phyloP scores from a whole-genome alignment of 148 eudicot genomes.

The Talinum fruticosum region DNA sequence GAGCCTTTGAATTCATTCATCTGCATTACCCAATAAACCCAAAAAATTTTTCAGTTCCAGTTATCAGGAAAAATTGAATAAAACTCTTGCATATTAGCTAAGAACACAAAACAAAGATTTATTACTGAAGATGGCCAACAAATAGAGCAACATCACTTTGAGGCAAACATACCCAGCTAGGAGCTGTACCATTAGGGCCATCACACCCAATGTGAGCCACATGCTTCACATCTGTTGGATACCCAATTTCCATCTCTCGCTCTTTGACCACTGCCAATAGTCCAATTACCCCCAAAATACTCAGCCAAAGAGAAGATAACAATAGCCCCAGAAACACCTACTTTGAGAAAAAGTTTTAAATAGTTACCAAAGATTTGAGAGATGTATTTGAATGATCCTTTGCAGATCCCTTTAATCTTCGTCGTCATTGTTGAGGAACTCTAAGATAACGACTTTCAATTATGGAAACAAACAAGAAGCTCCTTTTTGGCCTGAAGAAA shows the following conservation, averaged over 20 bases:
- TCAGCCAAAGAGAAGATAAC: conserved; percentile 3
- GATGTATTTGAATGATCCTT: conserved; percentile 74
- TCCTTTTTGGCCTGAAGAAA: background rate
- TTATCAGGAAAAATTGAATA: background rate
- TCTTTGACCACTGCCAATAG: conserved; percentile 53
- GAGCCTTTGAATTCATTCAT: conserved; percentile 44
- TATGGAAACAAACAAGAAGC: background rate
- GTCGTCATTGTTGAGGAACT: conserved; percentile 39
- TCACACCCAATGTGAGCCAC: conserved; percentile 87
- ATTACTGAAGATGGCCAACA: background rate
- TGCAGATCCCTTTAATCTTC: conserved; percentile 73
- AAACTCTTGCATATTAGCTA: background rate
- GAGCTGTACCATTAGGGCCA: conserved; percentile 62
- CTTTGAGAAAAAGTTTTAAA: background rate
- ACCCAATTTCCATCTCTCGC: conserved; percentile 73
- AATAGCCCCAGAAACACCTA: background rate
- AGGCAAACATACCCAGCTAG: conserved; percentile 56
- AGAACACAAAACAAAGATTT: background rate
- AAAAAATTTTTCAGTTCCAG: background rate
- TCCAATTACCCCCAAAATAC: background rate
- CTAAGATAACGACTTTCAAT: background rate
- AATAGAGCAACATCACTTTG: no score
- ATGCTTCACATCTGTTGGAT: conserved; percentile 82
- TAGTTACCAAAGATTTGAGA: conserved; percentile 78
- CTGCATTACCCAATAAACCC: conserved; percentile 22